Evolutionary conservation across 306 rosid genomes (phyloP), one percentile per base, ranked within the genome.

Genomic region (Mimosa bimucronata): DNA sequence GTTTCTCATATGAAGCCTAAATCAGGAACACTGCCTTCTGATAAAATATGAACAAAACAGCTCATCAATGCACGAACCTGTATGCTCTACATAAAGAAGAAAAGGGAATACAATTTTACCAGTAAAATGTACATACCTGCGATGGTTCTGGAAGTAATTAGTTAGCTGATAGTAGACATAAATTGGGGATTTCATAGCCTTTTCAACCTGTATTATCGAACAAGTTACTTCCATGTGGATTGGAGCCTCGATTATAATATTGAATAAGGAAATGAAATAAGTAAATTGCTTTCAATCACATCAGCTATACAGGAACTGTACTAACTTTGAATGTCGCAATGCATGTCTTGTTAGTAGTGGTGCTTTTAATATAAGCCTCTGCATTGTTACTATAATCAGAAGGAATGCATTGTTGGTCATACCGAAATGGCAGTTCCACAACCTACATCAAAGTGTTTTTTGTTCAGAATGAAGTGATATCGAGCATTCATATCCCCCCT

Each of bases 71-170:
- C 77, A 46, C 46, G 16, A 21, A 76, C 50, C 23, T 58, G 53
- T 26, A 46, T 66, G 50, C 50, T 67, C 50, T 67, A 38, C 50
- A n/a, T 5, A 67, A 67, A 42, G 30, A n/a, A n/a, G 37, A 71
- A 28, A 75, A 60, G 3, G 69, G 46, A 41, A 64, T 44, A 65
- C 2, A 7, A 29, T 16, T 31, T 65, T 73, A 31, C 74, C 34
- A 46, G 73, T 66, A 69, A 37, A 30, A 31, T 76, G 38, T 10
- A 42, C 86, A 37, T 85, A 90, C 97, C 96, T 86, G 19, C 98
- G 96, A 85, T 94, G 98, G 84, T 94, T 94, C 87, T 94, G 98
- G 84, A 87, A 89, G 86, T 81, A 92, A 86, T 88, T 86, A 29
- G 86, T 90, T 60, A 94, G 97, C 81, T 94, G 92, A 68, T 94